Base-by-base conservation (phyloP, 2,329 filamentous ascomycete genomes). In the Amauroascus niger region DNA sequence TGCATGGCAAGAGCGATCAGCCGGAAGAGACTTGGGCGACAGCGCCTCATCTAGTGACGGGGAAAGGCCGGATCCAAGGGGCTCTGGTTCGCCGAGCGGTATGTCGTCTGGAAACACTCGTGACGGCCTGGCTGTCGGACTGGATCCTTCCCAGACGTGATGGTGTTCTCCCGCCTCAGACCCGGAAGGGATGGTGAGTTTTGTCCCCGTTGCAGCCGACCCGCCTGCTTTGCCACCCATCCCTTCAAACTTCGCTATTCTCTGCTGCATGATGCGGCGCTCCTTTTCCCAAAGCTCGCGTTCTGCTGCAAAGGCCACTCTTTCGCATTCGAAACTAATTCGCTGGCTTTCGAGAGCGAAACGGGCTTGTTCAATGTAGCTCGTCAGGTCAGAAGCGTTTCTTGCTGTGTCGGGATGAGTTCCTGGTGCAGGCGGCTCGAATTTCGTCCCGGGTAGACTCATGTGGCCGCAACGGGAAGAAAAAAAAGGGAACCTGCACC, bases 71-170 rank as follows among this genome's bases (percentile, higher is more conserved):
- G 24, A 28, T 2, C n/a, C 20, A 16, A 7, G 1, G 8, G 35
- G 16, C 11, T 49, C 44, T 1, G 26, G 35, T 20, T 28, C 30
- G 7, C 58, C 49, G 63, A 63, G 52, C 62, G 60, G 26, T 60
- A 57, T 41, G 63, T 64, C 24, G 44, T 39, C 37, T 65, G 30
- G 44, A 57, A 75, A 75, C 28, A 74, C 69, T 55, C 73, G 67
- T 28, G 73, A 73, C 35, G 70, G 72, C 22, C 64, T 67, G 24
- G 62, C 61, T 39, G 63, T 64, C 37, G 65, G 67, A 58, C 68
- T 71, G 39, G 71, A 66, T 16, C 71, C 71, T 60, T 73, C 68
- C 73, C 72, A 74, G 46, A 74, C 66, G 47, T 71, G 71, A 20
- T 64, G 62, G n/a, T 46, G 40, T 9, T 52, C 50, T 18, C 13